These are phyloP conservation scores for Yamadazyma insecticola DNA, from an alignment of 805 yeast species.

Conservation along the genomic window DNA sequence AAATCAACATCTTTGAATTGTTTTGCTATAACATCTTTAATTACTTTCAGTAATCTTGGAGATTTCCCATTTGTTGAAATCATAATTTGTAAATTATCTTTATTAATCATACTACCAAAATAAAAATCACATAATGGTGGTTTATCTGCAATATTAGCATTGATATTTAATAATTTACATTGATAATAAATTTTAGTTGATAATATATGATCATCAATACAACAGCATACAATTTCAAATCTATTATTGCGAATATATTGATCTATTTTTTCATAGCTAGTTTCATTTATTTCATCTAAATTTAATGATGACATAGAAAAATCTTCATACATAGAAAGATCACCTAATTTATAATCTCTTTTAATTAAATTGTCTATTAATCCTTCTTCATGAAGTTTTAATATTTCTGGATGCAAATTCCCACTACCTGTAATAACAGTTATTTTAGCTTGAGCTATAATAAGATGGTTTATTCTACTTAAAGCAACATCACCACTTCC, in stretches of 20 bases:
- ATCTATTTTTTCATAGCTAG: constrained; percentile 25
- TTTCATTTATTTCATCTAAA: constrained; percentile 8
- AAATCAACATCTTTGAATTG: constrained; percentile 42
- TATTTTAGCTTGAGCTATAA: constrained; percentile 65
- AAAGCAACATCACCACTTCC: constrained; percentile 81
- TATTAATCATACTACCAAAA: constrained; percentile 73
- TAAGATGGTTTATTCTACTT: constrained; percentile 60
- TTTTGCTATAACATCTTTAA: constrained; percentile 51
- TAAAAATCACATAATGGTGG: constrained; percentile 83
- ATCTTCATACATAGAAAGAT: constrained; percentile 47
- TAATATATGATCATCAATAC: constrained; percentile 65
- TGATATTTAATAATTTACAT: constrained; percentile 42
- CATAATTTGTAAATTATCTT: constrained; percentile 74
- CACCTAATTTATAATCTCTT: constrained; percentile 43
- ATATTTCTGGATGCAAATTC: constrained; percentile 25
- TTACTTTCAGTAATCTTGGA: constrained; percentile 61
- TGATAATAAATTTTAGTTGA: constrained; percentile 54
- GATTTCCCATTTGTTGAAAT: constrained; percentile 80
- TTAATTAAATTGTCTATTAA: constrained; percentile 36
- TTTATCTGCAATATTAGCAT: constrained; percentile 79
- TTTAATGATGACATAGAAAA: constrained; percentile 3
- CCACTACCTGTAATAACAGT: constrained; percentile 52
- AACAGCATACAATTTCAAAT: constrained; percentile 67
- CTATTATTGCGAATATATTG: constrained; percentile 29
- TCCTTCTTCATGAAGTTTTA: constrained; percentile 27